Base-by-base conservation (phyloP, 2,329 filamentous ascomycete species). In the Calonectria fujianensis region DNA sequence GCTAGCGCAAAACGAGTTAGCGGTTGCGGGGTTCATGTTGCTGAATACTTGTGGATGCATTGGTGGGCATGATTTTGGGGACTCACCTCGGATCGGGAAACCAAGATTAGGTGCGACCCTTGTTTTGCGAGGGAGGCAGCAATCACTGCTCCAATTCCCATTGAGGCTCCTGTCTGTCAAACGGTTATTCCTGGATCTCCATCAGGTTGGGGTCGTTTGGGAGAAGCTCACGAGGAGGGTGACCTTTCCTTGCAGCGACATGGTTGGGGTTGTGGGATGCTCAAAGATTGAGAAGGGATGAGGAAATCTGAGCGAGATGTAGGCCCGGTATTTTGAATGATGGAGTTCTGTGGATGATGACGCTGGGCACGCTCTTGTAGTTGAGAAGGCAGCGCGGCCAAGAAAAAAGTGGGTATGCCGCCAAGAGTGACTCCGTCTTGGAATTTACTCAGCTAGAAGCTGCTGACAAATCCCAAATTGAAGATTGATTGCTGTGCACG, bases 81-180 rank as follows among this genome's bases (percentile, higher is more conserved):
- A 29, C 57, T 39, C 5, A 41, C 57, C 9, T 41, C 6, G 0
- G 57, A 61, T 18, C 57, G 57, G 14, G 57, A 61, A 39, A 61
- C 24, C n/a, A 61, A 20, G 35, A 61, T 29, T 1, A 61, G 35
- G 24, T 61, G 57, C 14, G 57, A 61, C 7, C 57, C 57, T 10
- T 39, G 57, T 4, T 61, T 39, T 39, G 57, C 57, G 9, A 61
- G 35, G 8, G 57, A 61, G 2, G 32, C 41, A 3, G 57, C 57
- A 27, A 61, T 61, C 7, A 37, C 57, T 18, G 32, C 57, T 11
- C 57, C 57, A 61, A 61, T 61, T 2, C 57, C 57, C 57, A 61
- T 61, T 14, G 57, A 61, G 24, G 57, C 57, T 16, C 57, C 57
- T 39, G 57, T 61, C 57, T 61, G n/a, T n/a, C 3, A 9, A 8